phyloP scores from a whole-genome alignment of 2,329 filamentous ascomycete genomes.

The Penicillium sp. region DNA sequence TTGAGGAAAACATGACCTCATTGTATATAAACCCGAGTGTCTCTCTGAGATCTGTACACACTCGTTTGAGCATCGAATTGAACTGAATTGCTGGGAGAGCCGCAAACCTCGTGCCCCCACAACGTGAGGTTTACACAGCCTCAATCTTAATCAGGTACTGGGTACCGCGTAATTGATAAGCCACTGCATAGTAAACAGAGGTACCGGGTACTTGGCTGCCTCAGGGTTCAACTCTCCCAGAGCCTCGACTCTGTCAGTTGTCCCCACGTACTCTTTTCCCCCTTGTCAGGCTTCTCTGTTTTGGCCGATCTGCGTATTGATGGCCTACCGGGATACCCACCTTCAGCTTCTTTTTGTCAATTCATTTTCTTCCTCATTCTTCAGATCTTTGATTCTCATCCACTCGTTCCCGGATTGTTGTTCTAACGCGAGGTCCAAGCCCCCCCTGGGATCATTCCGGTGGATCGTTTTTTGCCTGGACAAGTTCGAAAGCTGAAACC shows the following conservation, averaged over 20 bases:
- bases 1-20: neutral
- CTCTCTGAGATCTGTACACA: neutral
- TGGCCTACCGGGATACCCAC: neutral
- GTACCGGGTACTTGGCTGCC: constrained; percentile 15
- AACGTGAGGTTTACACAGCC: constrained; percentile 26
- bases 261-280: constrained; percentile 4
- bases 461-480: constrained; percentile 19
- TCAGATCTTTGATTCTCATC: constrained; percentile 10
- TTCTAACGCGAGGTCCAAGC: constrained; percentile 29
- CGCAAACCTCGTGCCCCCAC: constrained; percentile 19
- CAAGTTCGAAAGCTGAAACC: constrained; percentile 38
- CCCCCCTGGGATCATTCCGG: constrained; percentile 11
- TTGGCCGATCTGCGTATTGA: neutral
- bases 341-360: constrained; percentile 8
- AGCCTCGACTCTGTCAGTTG: constrained; percentile 24
- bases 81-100: constrained; percentile 3
- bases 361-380: constrained; percentile 11
- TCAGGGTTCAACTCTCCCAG: constrained; percentile 21
- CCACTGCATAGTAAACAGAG: neutral
- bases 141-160: constrained; percentile 19
- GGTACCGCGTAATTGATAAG: neutral
- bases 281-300: constrained; percentile 4
- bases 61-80: no score
- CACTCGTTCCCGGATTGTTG: constrained; percentile 28
- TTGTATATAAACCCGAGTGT: neutral